Base-by-base conservation (phyloP, 306 rosid genomes). In the Datisca glomerata region DNA sequence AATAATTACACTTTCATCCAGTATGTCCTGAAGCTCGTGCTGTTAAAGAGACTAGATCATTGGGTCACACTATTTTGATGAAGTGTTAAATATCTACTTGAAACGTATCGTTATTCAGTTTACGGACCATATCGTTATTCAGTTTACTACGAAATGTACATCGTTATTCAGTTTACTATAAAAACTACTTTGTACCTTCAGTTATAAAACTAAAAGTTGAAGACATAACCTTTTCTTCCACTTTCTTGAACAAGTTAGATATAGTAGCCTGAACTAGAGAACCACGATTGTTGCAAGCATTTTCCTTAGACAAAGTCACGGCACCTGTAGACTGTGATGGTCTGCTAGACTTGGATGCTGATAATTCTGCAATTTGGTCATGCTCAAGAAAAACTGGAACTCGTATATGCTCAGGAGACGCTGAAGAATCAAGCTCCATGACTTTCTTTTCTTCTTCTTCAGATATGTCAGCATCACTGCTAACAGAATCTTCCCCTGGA, bases 191-290 rank as follows among this genome's bases (percentile, higher is more conserved):
- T 13, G 24, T 23, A 37, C 21, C 12, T 38, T 3, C 4, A 31
- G 22, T 24, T 40, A 44, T 39, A 27, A 22, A 20, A 12, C 47
- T 19, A 51, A 59, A 24, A 18, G 18, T 12, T 19, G 18, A 59
- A 47, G 51, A 28, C 33, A 43, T 41, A 55, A 83, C 97, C 76
- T 79, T 79, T 53, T 71, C 83, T 61, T 74, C 94, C 51, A 53
- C 89, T 72, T 76, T 83, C 70, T 82, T 72, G 78, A 87, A 87
- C 71, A 83, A 66, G 32, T 87, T 65, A 54, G 78, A 75, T 49
- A 82, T 64, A 21, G 97, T 79, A 53, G 94, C 52, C 62, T 87
- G 89, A 55, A 87, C 78, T 18, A 82, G 80, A 21, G 83, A 60
- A 45, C 79, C 71, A 24, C 24, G 62, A 46, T 28, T 57, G 33